phyloP scores from a whole-genome alignment of 2,329 filamentous ascomycete genomes.

The Xylariaceae sp. region DNA sequence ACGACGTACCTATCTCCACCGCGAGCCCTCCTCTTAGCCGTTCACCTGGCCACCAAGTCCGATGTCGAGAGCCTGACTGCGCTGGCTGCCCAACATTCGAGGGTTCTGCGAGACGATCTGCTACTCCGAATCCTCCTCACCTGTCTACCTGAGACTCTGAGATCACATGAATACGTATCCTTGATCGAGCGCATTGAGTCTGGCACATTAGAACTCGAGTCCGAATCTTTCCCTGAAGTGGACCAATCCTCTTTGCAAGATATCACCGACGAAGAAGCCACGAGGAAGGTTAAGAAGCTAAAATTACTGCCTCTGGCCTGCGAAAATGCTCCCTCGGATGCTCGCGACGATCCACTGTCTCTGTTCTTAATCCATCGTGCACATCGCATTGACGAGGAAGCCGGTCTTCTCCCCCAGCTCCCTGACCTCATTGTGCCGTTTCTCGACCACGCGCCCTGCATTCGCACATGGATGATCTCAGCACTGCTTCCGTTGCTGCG shows the following conservation, averaged over 20 bases:
- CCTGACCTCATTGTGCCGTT: slow-evolving; percentile 67
- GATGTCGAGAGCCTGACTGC: slow-evolving; percentile 59
- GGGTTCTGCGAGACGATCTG: slow-evolving; percentile 59
- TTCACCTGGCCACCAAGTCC: slow-evolving; percentile 62
- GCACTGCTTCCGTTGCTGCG: slow-evolving; percentile 65
- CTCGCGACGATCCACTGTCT: slow-evolving; percentile 51
- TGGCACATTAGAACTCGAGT: slow-evolving; percentile 37
- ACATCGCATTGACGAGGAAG: slow-evolving; percentile 65
- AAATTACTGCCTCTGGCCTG: slow-evolving; percentile 55
- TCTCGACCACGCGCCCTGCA: slow-evolving; percentile 53
- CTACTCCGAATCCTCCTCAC: slow-evolving; percentile 70
- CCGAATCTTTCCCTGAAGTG: slow-evolving; percentile 36
- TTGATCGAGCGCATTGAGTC: slow-evolving; percentile 56
- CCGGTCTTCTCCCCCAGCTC: slow-evolving; percentile 66
- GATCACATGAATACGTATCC: slow-evolving; percentile 57
- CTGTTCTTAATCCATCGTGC: slow-evolving; percentile 65
- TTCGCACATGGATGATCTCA: slow-evolving; percentile 66
- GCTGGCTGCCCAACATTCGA: slow-evolving; percentile 52
- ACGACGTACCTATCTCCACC: slow-evolving; percentile 52
- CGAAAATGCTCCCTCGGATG: slow-evolving; percentile 41
- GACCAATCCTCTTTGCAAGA: slow-evolving; percentile 53
- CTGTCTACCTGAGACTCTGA: slow-evolving; percentile 68
- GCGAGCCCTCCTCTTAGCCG: slow-evolving; percentile 69
- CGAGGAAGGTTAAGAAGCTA: slow-evolving; percentile 60
- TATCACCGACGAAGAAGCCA: slow-evolving; percentile 59